A percentile compares a stretch with the other conserved stretches of the same genome.
phyloP scores from a whole-genome alignment of 2,329 filamentous ascomycete species.

The Aspergillus spinulosporus region DNA sequence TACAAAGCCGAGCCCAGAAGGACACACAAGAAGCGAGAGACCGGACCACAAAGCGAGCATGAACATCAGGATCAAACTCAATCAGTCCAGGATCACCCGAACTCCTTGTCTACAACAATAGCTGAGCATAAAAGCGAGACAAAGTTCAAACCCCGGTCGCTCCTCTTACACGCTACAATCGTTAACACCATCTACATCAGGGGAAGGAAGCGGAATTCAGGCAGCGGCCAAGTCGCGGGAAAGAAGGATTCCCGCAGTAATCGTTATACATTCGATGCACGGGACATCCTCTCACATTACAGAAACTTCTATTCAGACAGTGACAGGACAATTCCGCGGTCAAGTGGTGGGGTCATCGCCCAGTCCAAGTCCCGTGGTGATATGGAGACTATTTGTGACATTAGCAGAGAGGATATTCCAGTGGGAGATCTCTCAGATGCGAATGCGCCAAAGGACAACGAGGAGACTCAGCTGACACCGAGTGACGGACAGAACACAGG shows the following conservation, averaged over 20 bases:
- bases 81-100: neutral
- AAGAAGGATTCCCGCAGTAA: constrained; percentile 20
- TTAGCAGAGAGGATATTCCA: neutral
- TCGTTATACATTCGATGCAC: constrained; percentile 51
- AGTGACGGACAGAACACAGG: neutral
- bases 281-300: constrained; percentile 35
- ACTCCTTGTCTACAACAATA: constrained; percentile 10
- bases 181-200: constrained; percentile 76
- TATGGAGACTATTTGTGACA: neutral
- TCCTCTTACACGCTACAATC: constrained; percentile 81
- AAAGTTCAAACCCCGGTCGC: constrained; percentile 45
- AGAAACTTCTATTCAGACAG: constrained; percentile 37
- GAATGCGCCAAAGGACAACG: neutral
- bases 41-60: neutral
- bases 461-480: neutral
- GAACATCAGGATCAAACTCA: neutral
- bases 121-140: constrained; percentile 27
- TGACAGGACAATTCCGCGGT: constrained; percentile 23
- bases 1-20: constrained; percentile 15
- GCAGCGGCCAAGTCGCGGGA: constrained; percentile 1
- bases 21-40: neutral
- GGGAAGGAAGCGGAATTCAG: constrained; percentile 21
- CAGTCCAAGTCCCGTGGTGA: neutral
- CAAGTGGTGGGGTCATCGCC: neutral
- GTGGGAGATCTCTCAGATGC: neutral